These are phyloP conservation scores for Stagonosporopsis cucurbitacearum DNA, from an alignment of 2,329 filamentous ascomycete species.

Conservation along the genomic window DNA sequence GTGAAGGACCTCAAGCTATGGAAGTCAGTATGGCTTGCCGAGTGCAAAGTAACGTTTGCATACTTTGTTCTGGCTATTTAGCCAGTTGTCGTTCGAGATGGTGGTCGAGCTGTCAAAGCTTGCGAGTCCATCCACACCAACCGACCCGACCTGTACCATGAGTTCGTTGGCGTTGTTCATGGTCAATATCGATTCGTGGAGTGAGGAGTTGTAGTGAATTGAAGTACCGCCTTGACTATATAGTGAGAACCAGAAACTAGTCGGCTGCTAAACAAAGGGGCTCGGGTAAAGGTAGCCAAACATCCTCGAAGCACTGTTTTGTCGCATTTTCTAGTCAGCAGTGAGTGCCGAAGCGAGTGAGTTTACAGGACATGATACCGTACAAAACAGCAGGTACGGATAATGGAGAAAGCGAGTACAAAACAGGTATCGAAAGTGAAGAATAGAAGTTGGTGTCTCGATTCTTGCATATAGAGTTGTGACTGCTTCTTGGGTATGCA, in stretches of 20 bases:
- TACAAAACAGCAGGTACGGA: no score
- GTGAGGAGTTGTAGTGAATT: background rate
- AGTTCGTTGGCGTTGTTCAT: conserved; percentile 7
- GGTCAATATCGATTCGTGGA: background rate
- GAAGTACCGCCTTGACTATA: background rate
- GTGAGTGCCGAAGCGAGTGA: background rate
- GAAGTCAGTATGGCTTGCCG: background rate
- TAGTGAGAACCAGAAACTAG: background rate
- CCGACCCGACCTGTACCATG: conserved; percentile 1
- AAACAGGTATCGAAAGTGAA: background rate
- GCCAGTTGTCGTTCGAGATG: background rate
- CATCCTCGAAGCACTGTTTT: no score
- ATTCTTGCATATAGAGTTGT: background rate
- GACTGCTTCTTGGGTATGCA: background rate
- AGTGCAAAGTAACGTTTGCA: no score
- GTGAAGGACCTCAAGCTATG: conserved; percentile 9
- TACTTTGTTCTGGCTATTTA: conserved; percentile 10
- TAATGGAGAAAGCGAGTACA: no score
- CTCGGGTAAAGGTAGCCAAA: background rate
- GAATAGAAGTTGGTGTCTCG: background rate
- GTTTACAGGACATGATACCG: no score
- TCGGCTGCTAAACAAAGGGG: background rate
- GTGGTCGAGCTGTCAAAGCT: background rate
- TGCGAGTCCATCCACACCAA: conserved; percentile 4
- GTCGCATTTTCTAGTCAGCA: background rate